Evolutionary conservation across 495 filamentous ascomycete genomes (phyloP).

Genomic region (Lasiosphaeria miniovina): DNA sequence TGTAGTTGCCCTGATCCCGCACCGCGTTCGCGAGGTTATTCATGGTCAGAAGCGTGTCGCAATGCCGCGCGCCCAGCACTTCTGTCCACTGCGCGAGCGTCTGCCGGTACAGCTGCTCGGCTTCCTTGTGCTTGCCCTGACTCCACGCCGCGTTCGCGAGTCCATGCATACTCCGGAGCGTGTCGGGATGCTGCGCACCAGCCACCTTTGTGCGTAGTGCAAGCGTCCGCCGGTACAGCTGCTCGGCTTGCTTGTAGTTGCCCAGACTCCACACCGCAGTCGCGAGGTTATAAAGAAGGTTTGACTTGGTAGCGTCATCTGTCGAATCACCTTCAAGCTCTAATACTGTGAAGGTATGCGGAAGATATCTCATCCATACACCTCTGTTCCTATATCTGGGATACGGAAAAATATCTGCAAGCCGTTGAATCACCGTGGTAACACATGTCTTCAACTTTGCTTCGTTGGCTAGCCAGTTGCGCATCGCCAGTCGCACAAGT

Average conservation of each 20-base stretch:
- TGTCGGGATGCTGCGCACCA: constrained; percentile 12
- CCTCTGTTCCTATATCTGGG: constrained; percentile 32
- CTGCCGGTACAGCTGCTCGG: constrained; percentile 17
- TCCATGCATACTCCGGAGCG: constrained; percentile 17
- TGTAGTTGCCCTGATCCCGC: constrained; percentile 11
- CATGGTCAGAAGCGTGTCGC: constrained; percentile 1
- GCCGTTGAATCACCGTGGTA: constrained; percentile 24
- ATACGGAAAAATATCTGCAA: constrained; percentile 32
- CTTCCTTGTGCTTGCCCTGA: constrained; percentile 20
- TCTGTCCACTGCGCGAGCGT: constrained; percentile 8
- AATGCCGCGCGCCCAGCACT: constrained; percentile 10
- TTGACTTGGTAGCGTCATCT: constrained; percentile 1
- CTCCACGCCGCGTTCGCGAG: constrained; percentile 9
- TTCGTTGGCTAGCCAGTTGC: constrained; percentile 42
- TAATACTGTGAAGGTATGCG: constrained; percentile 36
- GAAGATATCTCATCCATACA: constrained; percentile 33
- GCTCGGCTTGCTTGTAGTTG: constrained; percentile 22
- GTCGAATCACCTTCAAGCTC: constrained; percentile 4
- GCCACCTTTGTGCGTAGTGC: constrained; percentile 6
- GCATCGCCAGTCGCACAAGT: constrained; percentile 41
- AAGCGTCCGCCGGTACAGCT: constrained; percentile 15
- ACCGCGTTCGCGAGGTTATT: constrained; percentile 17
- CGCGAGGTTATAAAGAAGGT: constrained; percentile 13
- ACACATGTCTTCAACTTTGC: constrained; percentile 25
- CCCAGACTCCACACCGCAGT: constrained; percentile 7